These are phyloP conservation scores for Hemisphaericaspora xylanilytica DNA, from an alignment of 1,139 yeast genomes.

Conservation along the genomic window DNA sequence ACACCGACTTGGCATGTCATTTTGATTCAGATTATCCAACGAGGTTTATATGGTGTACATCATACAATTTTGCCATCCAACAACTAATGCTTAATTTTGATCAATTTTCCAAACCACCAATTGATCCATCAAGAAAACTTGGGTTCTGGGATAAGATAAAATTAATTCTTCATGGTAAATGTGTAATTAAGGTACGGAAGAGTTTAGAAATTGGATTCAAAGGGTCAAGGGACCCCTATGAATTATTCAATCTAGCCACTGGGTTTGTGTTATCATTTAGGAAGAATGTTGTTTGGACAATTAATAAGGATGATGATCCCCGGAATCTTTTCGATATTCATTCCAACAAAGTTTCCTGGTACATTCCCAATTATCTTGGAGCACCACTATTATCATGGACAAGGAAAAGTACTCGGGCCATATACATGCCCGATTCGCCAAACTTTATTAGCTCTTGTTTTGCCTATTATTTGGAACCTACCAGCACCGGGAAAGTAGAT, in stretches of 20 bases:
- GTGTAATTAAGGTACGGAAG: constrained; percentile 30
- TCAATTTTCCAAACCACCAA: constrained; percentile 76
- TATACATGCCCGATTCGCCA: constrained; percentile 45
- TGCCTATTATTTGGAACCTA: constrained; percentile 48
- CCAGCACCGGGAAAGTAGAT: constrained; percentile 8
- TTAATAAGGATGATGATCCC: constrained; percentile 42
- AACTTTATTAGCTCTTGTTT: constrained; percentile 47
- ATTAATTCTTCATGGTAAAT: constrained; percentile 48
- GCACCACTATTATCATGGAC: constrained; percentile 63
- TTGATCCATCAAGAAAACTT: constrained; percentile 58
- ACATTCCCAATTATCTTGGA: constrained; percentile 61
- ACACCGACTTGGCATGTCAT: constrained; percentile 56
- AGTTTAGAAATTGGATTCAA: constrained; percentile 55
- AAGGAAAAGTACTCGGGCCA: constrained; percentile 41
- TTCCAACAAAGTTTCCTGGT: constrained; percentile 41
- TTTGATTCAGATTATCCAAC: constrained; percentile 60
- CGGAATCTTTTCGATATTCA: constrained; percentile 35
- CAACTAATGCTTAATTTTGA: constrained; percentile 79
- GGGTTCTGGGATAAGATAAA: constrained; percentile 63
- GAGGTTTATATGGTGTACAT: constrained; percentile 81
- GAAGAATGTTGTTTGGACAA: constrained; percentile 38
- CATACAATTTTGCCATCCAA: constrained; percentile 80
- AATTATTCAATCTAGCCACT: constrained; percentile 35
- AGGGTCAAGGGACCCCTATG: constrained; percentile 48
- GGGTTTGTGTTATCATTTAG: constrained; percentile 43